These are phyloP conservation scores for Fraxinus nigra DNA, from an alignment of 305 asterid species.

Conservation along the genomic window DNA sequence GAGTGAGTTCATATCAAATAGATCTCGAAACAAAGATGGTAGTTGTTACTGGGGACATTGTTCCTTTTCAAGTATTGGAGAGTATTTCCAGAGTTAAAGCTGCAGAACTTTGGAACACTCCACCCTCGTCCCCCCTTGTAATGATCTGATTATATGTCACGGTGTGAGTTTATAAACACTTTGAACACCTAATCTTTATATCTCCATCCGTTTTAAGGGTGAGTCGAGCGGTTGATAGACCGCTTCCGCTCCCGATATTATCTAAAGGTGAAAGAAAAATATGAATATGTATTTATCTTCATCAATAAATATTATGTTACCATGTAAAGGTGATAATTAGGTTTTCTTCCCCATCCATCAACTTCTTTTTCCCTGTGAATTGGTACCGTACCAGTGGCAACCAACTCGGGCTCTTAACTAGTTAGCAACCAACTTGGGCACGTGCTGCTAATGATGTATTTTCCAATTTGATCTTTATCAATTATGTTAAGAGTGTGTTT, in stretches of 20 bases:
- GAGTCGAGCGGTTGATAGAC: not conserved
- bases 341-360: not conserved
- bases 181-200: not conserved
- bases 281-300: not conserved
- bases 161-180: not conserved
- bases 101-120: conserved; percentile 56
- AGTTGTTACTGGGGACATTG: conserved; percentile 68
- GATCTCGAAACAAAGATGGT: conserved; percentile 78
- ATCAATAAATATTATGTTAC: not conserved
- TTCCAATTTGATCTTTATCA: not conserved
- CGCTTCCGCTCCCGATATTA: too few relatives aligned
- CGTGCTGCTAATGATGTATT: not conserved
- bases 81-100: conserved; percentile 71
- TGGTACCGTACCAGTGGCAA: not conserved
- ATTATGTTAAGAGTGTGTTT: not conserved
- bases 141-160: not conserved
- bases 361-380: not conserved
- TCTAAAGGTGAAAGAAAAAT: not conserved
- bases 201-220: not conserved
- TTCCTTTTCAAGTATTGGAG: conserved; percentile 70
- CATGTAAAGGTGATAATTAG: not conserved
- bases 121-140: not conserved
- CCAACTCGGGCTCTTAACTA: not conserved
- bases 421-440: not conserved
- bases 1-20: conserved; percentile 66